These are phyloP conservation scores for Elongisporangium undulatum DNA, from an alignment of 352 stramenopile genomes.

Conservation along the genomic window DNA sequence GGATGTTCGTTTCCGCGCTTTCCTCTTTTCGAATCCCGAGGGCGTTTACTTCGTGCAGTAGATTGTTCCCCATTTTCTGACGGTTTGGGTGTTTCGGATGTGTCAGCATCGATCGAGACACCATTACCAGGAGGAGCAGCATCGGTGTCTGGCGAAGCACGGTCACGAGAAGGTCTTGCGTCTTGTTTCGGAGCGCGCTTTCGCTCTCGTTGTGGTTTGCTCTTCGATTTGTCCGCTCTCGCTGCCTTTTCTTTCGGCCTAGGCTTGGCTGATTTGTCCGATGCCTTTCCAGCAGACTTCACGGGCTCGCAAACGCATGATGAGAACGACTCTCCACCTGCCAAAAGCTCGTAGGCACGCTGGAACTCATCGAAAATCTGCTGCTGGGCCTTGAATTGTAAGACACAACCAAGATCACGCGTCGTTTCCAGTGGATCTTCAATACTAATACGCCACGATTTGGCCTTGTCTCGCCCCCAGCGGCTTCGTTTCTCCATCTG, in stretches of 20 bases:
- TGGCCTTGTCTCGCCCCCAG: constrained; percentile 46
- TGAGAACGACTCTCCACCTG: constrained; percentile 9
- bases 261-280: neutral
- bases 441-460: constrained; percentile 82
- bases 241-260: neutral
- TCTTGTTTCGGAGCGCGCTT: neutral
- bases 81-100: neutral
- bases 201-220: neutral
- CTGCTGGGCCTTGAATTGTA: constrained; percentile 63
- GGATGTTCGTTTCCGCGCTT: neutral
- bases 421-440: constrained; percentile 77
- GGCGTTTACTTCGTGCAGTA: neutral
- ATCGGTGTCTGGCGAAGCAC: neutral
- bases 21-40: neutral
- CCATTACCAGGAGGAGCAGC: neutral
- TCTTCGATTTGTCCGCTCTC: neutral
- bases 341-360: constrained; percentile 48
- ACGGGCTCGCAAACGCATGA: neutral
- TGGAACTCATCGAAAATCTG: constrained; percentile 60
- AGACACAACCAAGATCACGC: constrained; percentile 76
- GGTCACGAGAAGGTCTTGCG: neutral
- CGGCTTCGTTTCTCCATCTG: constrained; percentile 25
- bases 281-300: neutral
- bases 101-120: neutral
- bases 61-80: neutral